A percentile compares a stretch with the other conserved stretches of the same genome.
Evolutionary conservation across 768 basidiomycete genomes (phyloP).

Genomic region (Lentinus tigrinus): DNA sequence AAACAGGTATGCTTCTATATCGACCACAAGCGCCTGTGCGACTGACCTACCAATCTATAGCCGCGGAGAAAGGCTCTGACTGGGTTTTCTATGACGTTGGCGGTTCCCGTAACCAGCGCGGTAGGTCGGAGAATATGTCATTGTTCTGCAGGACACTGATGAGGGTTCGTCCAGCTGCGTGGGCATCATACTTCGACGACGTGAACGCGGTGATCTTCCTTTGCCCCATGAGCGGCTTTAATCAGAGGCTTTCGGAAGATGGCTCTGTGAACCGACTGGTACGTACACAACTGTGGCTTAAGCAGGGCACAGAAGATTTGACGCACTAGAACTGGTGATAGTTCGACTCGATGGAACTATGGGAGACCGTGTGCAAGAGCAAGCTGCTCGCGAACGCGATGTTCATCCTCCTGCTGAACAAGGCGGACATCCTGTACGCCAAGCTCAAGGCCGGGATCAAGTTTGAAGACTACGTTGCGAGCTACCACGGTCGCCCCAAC

Average conservation of each 20-base stretch:
- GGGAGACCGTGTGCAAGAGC: constrained; percentile 55
- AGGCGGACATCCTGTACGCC: constrained; percentile 52
- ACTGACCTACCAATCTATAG: neutral
- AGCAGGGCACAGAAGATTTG: neutral
- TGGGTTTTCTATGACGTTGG: constrained; percentile 69
- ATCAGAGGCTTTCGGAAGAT: constrained; percentile 59
- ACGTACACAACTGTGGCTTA: constrained; percentile 10
- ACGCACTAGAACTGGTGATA: constrained; percentile 18
- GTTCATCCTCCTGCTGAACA: constrained; percentile 59
- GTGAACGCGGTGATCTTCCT: constrained; percentile 64
- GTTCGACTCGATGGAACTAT: constrained; percentile 53
- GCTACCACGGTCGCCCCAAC: constrained; percentile 48
- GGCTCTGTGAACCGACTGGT: constrained; percentile 56
- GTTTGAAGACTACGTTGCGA: constrained; percentile 51
- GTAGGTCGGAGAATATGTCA: constrained; percentile 29
- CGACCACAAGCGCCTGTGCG: neutral
- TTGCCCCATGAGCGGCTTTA: constrained; percentile 60
- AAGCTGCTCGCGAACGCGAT: constrained; percentile 50
- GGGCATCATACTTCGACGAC: constrained; percentile 67
- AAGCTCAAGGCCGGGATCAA: constrained; percentile 42
- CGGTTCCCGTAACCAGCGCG: constrained; percentile 52
- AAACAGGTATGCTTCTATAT: constrained; percentile 29
- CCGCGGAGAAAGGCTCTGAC: constrained; percentile 27
- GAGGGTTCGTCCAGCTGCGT: constrained; percentile 39
- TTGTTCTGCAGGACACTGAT: neutral